Percentiles rank a stretch among this genome's conserved stretches.
Conservation (phyloP, 345 rosid species). For the Pelargonium nanum region DNA sequence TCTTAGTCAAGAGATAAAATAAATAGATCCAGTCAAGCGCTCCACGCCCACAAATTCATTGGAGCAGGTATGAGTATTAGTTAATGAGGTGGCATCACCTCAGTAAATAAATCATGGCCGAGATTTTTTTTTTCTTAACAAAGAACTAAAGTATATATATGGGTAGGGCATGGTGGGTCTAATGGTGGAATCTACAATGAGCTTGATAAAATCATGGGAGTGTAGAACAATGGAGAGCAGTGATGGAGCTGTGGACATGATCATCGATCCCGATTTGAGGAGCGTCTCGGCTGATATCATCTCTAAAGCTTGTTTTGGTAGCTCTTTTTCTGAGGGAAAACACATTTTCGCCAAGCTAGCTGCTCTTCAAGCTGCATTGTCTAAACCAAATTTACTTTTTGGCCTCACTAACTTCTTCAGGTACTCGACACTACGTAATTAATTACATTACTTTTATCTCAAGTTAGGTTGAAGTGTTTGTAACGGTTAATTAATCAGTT, state of each 20-base stretch:
- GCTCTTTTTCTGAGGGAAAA: constrained; percentile 14
- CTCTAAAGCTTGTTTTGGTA: constrained; percentile 27
- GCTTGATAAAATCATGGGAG: constrained; percentile 15
- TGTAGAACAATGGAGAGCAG: neutral
- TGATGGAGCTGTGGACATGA: constrained; percentile 16
- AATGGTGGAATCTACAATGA: constrained; percentile 18
- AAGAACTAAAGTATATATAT: neutral
- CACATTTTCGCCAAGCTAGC: constrained; percentile 16
- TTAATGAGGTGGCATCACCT: too few relatives aligned
- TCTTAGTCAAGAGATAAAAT: too few relatives aligned
- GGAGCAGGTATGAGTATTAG: too few relatives aligned
- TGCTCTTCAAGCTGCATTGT: constrained; percentile 15
- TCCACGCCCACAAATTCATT: too few relatives aligned
- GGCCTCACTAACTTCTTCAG: constrained; percentile 11
- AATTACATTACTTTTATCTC: too few relatives aligned
- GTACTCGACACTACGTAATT: neutral
- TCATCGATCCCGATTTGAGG: constrained; percentile 17
- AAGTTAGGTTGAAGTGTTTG: too few relatives aligned
- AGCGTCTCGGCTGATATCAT: constrained; percentile 17
- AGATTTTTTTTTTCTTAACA: too few relatives aligned
- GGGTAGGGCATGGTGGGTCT: constrained; percentile 15
- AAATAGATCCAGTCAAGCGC: too few relatives aligned
- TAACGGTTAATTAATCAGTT: neutral
- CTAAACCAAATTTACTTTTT: constrained; percentile 12
- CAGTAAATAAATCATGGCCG: too few relatives aligned